Conservation (phyloP, 257 asterid genomes). For the Jacaranda mimosifolia region DNA sequence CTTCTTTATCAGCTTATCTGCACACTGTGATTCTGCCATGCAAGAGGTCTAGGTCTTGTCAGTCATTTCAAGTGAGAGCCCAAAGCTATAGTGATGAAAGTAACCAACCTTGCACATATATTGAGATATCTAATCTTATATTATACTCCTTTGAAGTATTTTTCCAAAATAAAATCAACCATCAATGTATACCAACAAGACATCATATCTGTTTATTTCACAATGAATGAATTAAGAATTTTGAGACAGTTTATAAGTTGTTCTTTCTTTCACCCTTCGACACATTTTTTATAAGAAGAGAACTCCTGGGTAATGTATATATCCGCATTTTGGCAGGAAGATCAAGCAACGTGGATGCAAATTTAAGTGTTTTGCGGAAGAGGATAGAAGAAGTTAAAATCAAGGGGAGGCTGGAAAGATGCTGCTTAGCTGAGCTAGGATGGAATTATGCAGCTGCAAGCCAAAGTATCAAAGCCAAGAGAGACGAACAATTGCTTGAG, state of each 20-base stretch:
- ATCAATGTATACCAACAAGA: too few species aligned
- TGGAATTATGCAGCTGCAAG: conserved; percentile 43
- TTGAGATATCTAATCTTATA: too few species aligned
- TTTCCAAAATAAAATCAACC: too few species aligned
- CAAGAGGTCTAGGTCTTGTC: conserved; percentile 30
- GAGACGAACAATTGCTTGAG: neutral
- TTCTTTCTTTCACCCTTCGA: too few species aligned
- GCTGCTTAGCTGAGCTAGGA: conserved; percentile 37
- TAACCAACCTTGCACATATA: too few species aligned
- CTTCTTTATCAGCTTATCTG: conserved; percentile 26
- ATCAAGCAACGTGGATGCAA: conserved; percentile 62
- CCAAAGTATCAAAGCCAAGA: conserved; percentile 5
- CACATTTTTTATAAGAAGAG: too few species aligned
- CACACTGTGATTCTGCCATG: conserved; percentile 22
- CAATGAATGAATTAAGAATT: too few species aligned
- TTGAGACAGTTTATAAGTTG: too few species aligned
- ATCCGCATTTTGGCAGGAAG: too few species aligned
- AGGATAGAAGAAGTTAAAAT: conserved; percentile 56
- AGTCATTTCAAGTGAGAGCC: conserved; percentile 43
- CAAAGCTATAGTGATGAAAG: conserved; percentile 52
- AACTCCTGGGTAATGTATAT: too few species aligned
- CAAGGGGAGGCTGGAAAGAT: conserved; percentile 54
- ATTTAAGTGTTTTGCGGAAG: conserved; percentile 47
- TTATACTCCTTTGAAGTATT: too few species aligned
- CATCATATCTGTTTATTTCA: too few species aligned